Conservation (phyloP, 768 basidiomycete species). For the Hypholoma fasciculare region DNA sequence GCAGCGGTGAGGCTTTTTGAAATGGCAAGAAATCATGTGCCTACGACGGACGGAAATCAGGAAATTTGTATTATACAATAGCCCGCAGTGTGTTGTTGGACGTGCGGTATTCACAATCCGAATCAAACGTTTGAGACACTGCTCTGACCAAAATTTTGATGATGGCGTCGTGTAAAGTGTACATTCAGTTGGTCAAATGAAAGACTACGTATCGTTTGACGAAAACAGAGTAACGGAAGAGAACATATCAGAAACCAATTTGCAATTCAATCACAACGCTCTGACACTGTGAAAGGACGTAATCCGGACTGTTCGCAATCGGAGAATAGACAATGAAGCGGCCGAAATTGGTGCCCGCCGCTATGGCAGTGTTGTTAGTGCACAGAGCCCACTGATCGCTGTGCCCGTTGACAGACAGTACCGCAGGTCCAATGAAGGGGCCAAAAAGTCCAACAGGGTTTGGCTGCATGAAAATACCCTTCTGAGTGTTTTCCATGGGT, state of each 20-base stretch:
- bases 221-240: too few relatives aligned
- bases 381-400: conserved; percentile 11
- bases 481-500: background rate
- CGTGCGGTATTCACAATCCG: too few relatives aligned
- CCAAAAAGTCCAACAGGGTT: conserved; percentile 11
- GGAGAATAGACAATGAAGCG: conserved; percentile 26
- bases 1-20: background rate
- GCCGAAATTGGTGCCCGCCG: conserved; percentile 13
- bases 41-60: background rate
- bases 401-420: conserved; percentile 13
- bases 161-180: too few relatives aligned
- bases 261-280: conserved; percentile 3
- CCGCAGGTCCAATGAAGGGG: conserved; percentile 16
- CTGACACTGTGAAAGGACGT: conserved; percentile 15
- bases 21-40: background rate
- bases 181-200: too few relatives aligned
- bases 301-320: conserved; percentile 23
- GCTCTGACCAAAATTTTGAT: too few relatives aligned
- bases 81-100: too few relatives aligned
- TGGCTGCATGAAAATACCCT: conserved; percentile 3
- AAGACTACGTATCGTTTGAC: too few relatives aligned
- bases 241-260: background rate
- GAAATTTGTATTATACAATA: too few relatives aligned
- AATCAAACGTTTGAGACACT: too few relatives aligned
- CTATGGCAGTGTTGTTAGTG: background rate